Percentiles rank a stretch among this genome's conserved stretches.
Conservation (phyloP, 441 rosid genomes). For the Erodium texanum region DNA sequence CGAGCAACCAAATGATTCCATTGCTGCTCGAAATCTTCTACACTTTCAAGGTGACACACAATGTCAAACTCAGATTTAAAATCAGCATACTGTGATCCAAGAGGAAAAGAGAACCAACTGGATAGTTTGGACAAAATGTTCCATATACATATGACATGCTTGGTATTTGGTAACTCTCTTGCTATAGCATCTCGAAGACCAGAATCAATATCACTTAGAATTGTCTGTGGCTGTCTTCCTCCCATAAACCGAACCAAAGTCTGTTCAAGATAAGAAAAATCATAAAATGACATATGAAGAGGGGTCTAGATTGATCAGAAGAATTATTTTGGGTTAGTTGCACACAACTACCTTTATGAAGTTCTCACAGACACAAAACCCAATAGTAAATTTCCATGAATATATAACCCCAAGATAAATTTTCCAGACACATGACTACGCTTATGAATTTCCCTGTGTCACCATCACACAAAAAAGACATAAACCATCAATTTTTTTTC, state of each 20-base stretch:
- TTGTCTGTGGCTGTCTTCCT: constrained; percentile 69
- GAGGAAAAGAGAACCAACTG: constrained; percentile 68
- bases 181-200: constrained; percentile 64
- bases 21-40: constrained; percentile 67
- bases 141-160: constrained; percentile 56
- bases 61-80: constrained; percentile 65
- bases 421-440: no score
- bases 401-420: no score
- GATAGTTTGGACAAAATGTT: constrained; percentile 53
- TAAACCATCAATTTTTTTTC: no score
- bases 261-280: constrained; percentile 49
- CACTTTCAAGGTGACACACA: constrained; percentile 41
- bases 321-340: no score
- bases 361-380: no score
- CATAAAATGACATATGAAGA: constrained; percentile 24
- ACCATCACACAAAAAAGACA: no score
- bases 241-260: constrained; percentile 67
- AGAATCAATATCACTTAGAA: constrained; percentile 68
- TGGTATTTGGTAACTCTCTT: constrained; percentile 68
- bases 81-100: constrained; percentile 64
- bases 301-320: constrained; percentile 22
- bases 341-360: no score
- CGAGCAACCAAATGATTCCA: constrained; percentile 66
- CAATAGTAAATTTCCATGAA: no score
- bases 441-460: no score